Evolutionary conservation across 768 basidiomycete species (phyloP), one percentile per base, ranked within the genome.

Genomic region (Cyclocybe cylindracea): DNA sequence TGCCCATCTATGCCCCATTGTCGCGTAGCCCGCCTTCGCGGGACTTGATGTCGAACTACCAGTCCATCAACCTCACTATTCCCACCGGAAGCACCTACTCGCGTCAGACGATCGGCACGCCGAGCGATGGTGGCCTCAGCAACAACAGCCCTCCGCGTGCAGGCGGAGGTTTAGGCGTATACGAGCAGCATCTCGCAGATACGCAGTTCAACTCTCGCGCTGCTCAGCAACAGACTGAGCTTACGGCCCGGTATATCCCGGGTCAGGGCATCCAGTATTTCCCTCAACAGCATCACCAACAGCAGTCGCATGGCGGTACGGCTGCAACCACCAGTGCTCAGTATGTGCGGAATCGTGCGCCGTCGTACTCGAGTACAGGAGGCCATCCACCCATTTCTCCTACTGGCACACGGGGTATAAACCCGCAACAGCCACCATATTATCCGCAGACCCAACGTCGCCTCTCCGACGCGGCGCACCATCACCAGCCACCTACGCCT

Each of bases 1-100:
- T 91, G 13, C 89, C 90, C 37, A 88, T 87, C 46, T 89, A 89
- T 52, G 83, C 86, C 0, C 86, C 85, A 10, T 70, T 83, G 39
- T 85, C 85, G 1, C 80, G 86, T 51, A 86, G 83, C 59, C 82
- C 85, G 1, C 73, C 82, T 3, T 70, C 80, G 0, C 66, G 77
- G 14, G 85, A 87, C 32, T 70, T 82, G 39, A 64, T 72, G 50
- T 70, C 72, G 11, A 70, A 80, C 0, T 89, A 84, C 61, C 83
- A 83, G 48, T 66, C 75, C n/a, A 78, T 87, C 56, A 85, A 85
- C 59, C 70, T 87, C 46, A 78, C 71, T 53, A 83, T 86, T 51
- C 79, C 85, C 4, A 63, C 68, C 0, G 71, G 73, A 18, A 72
- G 70, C 33, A 78, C 72, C 54, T 64, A 72, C 11, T 75, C 77